A percentile compares a stretch with the other conserved stretches of the same genome.
Conservation (phyloP, 192 early-diverging fungal genomes). For the Mortierella antarctica region DNA sequence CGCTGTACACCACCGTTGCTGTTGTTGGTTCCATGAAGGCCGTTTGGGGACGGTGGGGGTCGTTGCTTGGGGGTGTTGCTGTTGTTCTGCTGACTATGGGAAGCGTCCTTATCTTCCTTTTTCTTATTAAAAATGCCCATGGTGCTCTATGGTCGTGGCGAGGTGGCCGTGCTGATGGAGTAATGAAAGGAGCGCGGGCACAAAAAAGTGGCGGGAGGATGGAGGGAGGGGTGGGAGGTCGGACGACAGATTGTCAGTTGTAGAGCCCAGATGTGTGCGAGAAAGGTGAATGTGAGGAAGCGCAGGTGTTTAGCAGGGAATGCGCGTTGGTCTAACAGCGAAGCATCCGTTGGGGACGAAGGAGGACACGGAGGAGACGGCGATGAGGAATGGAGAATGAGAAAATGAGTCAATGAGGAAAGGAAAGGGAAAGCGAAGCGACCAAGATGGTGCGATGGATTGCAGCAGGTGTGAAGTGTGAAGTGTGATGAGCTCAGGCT, state of each 20-base stretch:
- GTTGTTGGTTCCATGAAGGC: constrained; percentile 17
- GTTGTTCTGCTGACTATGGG: neutral
- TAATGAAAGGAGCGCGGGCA: neutral
- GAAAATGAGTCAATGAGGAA: neutral
- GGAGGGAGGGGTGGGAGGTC: neutral
- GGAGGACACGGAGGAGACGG: neutral
- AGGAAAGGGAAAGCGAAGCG: neutral
- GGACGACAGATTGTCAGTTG: neutral
- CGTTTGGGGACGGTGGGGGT: constrained; percentile 43
- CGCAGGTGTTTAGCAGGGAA: neutral
- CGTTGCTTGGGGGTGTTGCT: constrained; percentile 26
- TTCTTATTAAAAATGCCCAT: constrained; percentile 47
- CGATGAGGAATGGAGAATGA: neutral
- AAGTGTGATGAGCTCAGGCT: too few species aligned
- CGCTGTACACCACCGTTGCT: constrained; percentile 19
- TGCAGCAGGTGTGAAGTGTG: too few species aligned
- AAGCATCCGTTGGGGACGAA: neutral
- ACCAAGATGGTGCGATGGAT: too few species aligned
- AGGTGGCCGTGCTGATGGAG: neutral
- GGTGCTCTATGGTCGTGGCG: too few species aligned
- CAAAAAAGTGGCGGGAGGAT: neutral
- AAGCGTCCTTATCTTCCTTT: constrained; percentile 31
- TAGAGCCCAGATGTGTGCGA: neutral
- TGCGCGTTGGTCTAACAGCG: neutral
- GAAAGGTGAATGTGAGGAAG: neutral